Evolutionary conservation across 176 grass and related monocot genomes (phyloP).

Genomic region (Thinopyrum elongatum): DNA sequence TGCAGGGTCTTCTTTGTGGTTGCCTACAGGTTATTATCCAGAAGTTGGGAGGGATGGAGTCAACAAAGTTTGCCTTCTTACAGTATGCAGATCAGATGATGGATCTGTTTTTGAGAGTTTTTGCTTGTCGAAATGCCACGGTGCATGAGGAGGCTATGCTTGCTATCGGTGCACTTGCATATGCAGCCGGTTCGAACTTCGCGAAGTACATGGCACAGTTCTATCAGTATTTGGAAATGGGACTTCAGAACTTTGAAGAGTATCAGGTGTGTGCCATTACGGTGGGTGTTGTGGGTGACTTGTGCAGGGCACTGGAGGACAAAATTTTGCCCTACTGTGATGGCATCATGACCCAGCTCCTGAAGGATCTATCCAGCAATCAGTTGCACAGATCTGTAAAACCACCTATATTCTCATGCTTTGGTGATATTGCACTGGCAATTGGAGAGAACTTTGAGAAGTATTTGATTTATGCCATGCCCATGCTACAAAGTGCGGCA

Average conservation of each 20-base stretch:
- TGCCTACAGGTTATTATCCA: conserved; percentile 87
- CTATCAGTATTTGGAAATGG: conserved; percentile 91
- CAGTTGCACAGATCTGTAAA: conserved; percentile 82
- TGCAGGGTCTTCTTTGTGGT: conserved; percentile 82
- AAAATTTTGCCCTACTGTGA: conserved; percentile 83
- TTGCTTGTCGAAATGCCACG: conserved; percentile 71
- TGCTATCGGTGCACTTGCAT: conserved; percentile 89
- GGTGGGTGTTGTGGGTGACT: conserved; percentile 78
- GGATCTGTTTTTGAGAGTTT: conserved; percentile 85
- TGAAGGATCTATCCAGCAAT: conserved; percentile 78
- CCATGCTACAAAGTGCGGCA: conserved; percentile 87
- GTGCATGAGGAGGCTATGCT: conserved; percentile 94
- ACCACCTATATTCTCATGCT: conserved; percentile 81
- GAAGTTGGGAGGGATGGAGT: conserved; percentile 71
- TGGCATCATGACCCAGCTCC: conserved; percentile 83
- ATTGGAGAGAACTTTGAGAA: conserved; percentile 91
- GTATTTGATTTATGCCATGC: conserved; percentile 92
- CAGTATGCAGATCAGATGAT: conserved; percentile 87
- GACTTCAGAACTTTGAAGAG: conserved; percentile 89
- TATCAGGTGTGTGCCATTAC: conserved; percentile 93
- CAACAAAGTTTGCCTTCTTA: conserved; percentile 74
- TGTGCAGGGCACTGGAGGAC: conserved; percentile 82
- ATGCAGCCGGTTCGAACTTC: conserved; percentile 70
- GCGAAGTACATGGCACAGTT: conserved; percentile 86
- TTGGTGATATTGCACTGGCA: conserved; percentile 84